Base-by-base conservation (phyloP, 495 filamentous ascomycete genomes). In the Cryomyces minteri region DNA sequence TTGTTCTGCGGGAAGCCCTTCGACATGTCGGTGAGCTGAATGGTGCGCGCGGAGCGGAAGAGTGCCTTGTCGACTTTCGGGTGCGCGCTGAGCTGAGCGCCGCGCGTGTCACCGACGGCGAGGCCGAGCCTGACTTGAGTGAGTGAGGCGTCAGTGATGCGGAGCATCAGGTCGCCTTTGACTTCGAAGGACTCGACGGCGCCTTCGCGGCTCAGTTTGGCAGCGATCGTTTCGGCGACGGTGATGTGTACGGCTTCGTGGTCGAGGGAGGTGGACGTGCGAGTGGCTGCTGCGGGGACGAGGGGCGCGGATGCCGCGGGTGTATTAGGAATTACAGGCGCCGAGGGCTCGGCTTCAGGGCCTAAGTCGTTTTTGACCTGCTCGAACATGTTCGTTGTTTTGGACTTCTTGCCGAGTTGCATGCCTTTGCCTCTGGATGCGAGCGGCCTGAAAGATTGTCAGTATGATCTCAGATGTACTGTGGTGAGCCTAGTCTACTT, bases 401-500 rank as follows among this genome's bases (percentile, higher is more conserved):
- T 94, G 32, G 84, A 93, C 65, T 96, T 96, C 71, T 94, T 94
- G 62, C 90, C 92, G 36, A 98, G 66, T 61, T 95, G 88, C 90
- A 98, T 95, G 43, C 90, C 90, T 65, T 98, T 98, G 47, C 86
- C 85, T 58, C 88, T 86, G 33, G 77, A 73, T 30, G 82, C 75
- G 40, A 78, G 58, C 32, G 76, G 66, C 57, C 74, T 81, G 41
- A 10, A 37, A 31, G 2, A 25, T 9, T 42, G 14, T 25, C 31
- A 29, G 41, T 53, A 25, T 25, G 18, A 25, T 25, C 18, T 25
- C 18, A 25, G 18, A 2, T 25, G 34, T 38, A 14, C 9, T 10
- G 9, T 38, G 34, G 3, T 38, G 34, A 9, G 9, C 34, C 3
- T 38, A 14, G 34, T 1, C 9, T 10, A 14, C 9, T 54, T 54